Evolutionary conservation across 1,284 basidiomycete species (phyloP).

Genomic region (Fomitopsis pinicola): DNA sequence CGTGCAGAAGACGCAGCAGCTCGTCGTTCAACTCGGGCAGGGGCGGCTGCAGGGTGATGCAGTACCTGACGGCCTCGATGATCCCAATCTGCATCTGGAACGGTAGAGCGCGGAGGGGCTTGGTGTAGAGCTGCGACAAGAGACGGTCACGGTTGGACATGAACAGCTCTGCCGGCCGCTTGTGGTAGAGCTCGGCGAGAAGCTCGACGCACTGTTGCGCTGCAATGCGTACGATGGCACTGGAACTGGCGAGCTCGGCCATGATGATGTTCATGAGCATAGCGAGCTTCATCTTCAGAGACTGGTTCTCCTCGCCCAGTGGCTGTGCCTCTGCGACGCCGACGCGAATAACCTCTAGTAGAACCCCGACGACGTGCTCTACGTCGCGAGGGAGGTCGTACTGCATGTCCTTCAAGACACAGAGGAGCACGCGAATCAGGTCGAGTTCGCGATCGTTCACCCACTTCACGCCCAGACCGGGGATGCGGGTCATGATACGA

Average conservation of each 20-base stretch:
- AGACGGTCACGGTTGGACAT: constrained; percentile 86
- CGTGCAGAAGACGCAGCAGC: constrained; percentile 88
- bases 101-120: constrained; percentile 94
- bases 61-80: constrained; percentile 96
- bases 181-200: constrained; percentile 73
- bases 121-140: constrained; percentile 88
- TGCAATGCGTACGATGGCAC: constrained; percentile 81
- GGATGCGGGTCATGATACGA: constrained; percentile 69
- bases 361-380: constrained; percentile 74
- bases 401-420: constrained; percentile 95
- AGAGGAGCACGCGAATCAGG: constrained; percentile 87
- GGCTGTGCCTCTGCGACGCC: constrained; percentile 53
- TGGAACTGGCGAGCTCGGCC: constrained; percentile 86
- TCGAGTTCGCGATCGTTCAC: constrained; percentile 88
- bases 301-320: constrained; percentile 35
- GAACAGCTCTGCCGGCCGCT: constrained; percentile 76
- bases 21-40: constrained; percentile 91
- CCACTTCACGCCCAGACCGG: constrained; percentile 77
- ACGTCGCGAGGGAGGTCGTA: constrained; percentile 85
- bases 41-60: constrained; percentile 79
- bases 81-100: constrained; percentile 98
- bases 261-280: constrained; percentile 84
- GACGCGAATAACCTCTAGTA: constrained; percentile 74
- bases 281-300: constrained; percentile 49
- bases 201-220: constrained; percentile 82